These are phyloP conservation scores for Draba incana DNA, from an alignment of 345 rosid species.

Conservation along the genomic window DNA sequence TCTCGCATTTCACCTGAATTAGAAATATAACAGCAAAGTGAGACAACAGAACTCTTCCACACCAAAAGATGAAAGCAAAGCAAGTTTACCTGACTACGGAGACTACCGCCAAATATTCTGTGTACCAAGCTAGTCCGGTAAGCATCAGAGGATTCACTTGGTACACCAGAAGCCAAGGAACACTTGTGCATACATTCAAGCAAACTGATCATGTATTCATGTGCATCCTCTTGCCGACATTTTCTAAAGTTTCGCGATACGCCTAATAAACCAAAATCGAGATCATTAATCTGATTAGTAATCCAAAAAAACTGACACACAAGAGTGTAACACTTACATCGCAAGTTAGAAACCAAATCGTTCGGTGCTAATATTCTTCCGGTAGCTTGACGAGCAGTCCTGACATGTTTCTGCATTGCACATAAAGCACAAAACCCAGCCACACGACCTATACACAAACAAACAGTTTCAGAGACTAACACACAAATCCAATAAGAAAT, in stretches of 20 bases:
- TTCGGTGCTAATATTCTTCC: conserved; percentile 82
- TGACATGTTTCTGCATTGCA: conserved; percentile 96
- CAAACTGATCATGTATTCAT: conserved; percentile 93
- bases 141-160: conserved; percentile 85
- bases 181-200: conserved; percentile 98
- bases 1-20: conserved; percentile 76
- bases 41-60: background rate
- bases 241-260: conserved; percentile 83
- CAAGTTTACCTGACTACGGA: conserved; percentile 78
- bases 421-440: conserved; percentile 97
- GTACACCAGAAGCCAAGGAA: conserved; percentile 92
- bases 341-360: conserved; percentile 85
- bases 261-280: conserved; percentile 60
- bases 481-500: background rate
- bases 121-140: conserved; percentile 92
- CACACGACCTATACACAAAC: conserved; percentile 66
- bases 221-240: conserved; percentile 94
- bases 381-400: conserved; percentile 68
- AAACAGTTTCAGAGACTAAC: conserved; percentile 2
- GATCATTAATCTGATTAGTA: conserved; percentile 25
- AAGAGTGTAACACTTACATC: conserved; percentile 64
- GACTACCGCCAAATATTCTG: conserved; percentile 94
- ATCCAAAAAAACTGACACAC: background rate
- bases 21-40: conserved; percentile 1
- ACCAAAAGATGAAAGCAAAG: conserved; percentile 8